These are phyloP conservation scores for Ulvella scutata DNA, from an alignment of 139 green algal species.

Conservation along the genomic window DNA sequence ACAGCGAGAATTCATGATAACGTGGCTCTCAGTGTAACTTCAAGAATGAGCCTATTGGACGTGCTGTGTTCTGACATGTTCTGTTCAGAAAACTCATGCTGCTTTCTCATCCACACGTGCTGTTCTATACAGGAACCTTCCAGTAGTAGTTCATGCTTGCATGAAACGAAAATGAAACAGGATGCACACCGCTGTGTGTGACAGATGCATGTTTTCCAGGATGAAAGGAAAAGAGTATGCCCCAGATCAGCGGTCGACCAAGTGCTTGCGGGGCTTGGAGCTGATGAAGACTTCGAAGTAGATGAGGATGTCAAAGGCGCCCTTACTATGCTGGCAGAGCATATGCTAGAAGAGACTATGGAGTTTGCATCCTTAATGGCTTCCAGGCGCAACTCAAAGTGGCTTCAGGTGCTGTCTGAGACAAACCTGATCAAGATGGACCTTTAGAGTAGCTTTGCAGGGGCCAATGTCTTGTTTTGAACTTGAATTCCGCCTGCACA, in stretches of 20 bases:
- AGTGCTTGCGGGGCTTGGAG: background rate
- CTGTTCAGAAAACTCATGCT: background rate
- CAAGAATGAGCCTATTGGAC: background rate
- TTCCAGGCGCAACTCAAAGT: background rate
- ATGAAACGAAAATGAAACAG: too few relatives aligned
- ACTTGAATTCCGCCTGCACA: too few relatives aligned
- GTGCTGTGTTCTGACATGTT: background rate
- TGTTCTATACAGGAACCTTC: background rate
- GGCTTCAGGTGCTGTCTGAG: background rate
- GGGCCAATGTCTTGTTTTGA: too few relatives aligned
- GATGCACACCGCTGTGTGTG: background rate
- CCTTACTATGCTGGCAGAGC: background rate
- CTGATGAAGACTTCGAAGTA: background rate
- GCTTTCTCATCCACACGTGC: too few relatives aligned
- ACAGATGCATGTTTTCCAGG: background rate
- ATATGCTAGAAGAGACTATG: background rate
- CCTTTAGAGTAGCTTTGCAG: too few relatives aligned
- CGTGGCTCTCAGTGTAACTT: too few relatives aligned
- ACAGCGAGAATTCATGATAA: too few relatives aligned
- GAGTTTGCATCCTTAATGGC: background rate
- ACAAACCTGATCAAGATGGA: too few relatives aligned
- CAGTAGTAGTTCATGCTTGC: too few relatives aligned
- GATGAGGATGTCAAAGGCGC: background rate
- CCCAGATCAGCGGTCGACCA: background rate
- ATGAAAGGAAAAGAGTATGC: background rate